These are phyloP conservation scores for Suillus paluster DNA, from an alignment of 768 basidiomycete genomes.

Conservation along the genomic window DNA sequence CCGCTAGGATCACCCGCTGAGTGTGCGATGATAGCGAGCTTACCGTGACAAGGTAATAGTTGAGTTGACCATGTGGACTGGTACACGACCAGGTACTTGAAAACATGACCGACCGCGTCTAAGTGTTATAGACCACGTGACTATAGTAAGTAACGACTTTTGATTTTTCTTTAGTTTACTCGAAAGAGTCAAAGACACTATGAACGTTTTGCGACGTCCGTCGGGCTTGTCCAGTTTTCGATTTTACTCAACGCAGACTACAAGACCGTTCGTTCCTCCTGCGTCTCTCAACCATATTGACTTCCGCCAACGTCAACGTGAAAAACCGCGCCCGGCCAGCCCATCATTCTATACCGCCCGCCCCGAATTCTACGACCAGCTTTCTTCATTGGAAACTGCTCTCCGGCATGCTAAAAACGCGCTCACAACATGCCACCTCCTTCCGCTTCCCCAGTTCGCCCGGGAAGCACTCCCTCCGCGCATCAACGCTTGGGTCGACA, in stretches of 20 bases:
- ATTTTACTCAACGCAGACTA: conserved; percentile 18
- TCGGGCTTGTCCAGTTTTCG: neutral
- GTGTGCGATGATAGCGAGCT: too few species aligned
- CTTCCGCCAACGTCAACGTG: neutral
- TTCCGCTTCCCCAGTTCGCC: conserved; percentile 79
- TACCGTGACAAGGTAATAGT: too few species aligned
- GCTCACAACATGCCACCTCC: conserved; percentile 67
- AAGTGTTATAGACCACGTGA: too few species aligned
- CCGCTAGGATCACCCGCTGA: too few species aligned
- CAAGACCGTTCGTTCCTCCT: conserved; percentile 42
- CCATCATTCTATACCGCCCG: conserved; percentile 87
- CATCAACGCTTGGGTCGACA: conserved; percentile 70
- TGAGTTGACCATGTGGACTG: too few species aligned
- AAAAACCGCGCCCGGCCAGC: conserved; percentile 53
- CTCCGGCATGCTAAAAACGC: conserved; percentile 58
- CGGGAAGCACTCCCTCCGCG: conserved; percentile 60
- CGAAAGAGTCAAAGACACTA: too few species aligned
- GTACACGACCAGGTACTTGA: too few species aligned
- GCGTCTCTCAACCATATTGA: conserved; percentile 30
- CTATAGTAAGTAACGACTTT: too few species aligned
- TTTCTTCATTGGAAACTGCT: conserved; percentile 68
- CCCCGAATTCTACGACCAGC: conserved; percentile 72
- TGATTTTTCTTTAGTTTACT: too few species aligned
- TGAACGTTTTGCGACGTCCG: conserved; percentile 36
- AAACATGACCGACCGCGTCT: too few species aligned